Conservation (phyloP, 345 rosid genomes). For the Eucalyptus tenuipes region DNA sequence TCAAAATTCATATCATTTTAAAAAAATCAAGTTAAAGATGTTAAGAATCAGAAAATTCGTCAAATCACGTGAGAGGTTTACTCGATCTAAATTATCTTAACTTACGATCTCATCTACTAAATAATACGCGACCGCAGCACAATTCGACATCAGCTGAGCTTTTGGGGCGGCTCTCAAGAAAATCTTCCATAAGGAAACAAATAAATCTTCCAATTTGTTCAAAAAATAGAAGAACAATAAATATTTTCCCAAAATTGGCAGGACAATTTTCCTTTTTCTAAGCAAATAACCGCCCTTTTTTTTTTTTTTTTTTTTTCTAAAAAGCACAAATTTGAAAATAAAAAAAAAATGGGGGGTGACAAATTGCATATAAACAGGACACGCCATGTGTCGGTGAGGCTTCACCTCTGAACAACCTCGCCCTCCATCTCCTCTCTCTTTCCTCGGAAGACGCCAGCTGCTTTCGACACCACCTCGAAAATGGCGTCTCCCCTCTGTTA, state of each 20-base stretch:
- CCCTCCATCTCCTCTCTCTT: background rate
- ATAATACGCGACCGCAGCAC: background rate
- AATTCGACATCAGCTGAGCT: fast-evolving
- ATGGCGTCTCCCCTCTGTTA: background rate
- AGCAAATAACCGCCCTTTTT: background rate
- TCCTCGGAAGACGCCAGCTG: background rate
- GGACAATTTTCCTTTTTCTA: background rate
- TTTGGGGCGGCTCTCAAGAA: background rate
- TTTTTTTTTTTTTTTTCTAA: background rate
- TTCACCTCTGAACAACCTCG: background rate
- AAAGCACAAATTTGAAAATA: background rate
- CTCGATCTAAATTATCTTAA: fast-evolving
- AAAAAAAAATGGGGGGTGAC: background rate
- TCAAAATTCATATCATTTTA: background rate
- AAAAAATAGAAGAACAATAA: background rate
- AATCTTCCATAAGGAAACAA: background rate
- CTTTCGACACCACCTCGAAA: background rate
- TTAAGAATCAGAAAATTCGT: background rate
- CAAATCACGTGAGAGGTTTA: background rate
- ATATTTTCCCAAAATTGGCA: background rate
- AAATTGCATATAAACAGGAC: background rate
- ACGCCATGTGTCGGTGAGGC: conserved; percentile 9
- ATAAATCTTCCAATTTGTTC: background rate
- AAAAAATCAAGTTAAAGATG: background rate
- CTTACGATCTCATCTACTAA: background rate